Base-by-base conservation (phyloP, 208 protist genomes). In the Naegleria fowleri region DNA sequence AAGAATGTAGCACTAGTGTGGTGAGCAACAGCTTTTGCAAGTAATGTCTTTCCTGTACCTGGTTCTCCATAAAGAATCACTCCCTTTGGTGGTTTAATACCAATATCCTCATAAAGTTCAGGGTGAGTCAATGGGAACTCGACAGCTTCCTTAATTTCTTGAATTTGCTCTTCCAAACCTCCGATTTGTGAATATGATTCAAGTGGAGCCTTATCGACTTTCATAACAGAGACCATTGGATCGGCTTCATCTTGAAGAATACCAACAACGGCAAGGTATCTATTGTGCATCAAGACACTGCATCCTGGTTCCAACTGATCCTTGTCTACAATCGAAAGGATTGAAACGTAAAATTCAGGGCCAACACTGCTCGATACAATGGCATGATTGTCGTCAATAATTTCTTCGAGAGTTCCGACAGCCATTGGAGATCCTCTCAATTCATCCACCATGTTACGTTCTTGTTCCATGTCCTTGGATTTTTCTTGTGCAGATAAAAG, bases 111-210 rank as follows among this genome's bases (percentile, higher is more conserved):
- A 94, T 99, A 99, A 39, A 99, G 93, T 94, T 99, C 99, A 0
- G 99, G 99, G 92, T 99, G 98, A 5, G 98, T 99, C 43, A 99
- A 96, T 22, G 99, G 99, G 33, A 99, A 97, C 96, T 99, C 99
- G 0, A 99, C 98, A 6, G 98, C 97, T 92, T 99, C 98, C 92
- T 99, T 99, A 91, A 99, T 99, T 92, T 99, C 99, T 94, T 99
- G 98, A 84, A 99, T 99, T 93, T 99, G 99, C 41, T 96, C 92
- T 92, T 99, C 99, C 0, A 99, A 95, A 59, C 99, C 99, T 92
- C 99, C 99, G 93, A 99, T 98, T 92, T 99, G 98, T 16, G 98
- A 98, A 94, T 99, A 99, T 11, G 97, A 98, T 94, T 99, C 99
- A 39, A 97, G 93, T 38, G 99, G 99, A 3, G 98, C 98, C 93